A percentile compares a stretch with the other conserved stretches of the same genome.
These are phyloP conservation scores for Kwoniella shivajii DNA, from an alignment of 1,284 basidiomycete species.

Conservation along the genomic window DNA sequence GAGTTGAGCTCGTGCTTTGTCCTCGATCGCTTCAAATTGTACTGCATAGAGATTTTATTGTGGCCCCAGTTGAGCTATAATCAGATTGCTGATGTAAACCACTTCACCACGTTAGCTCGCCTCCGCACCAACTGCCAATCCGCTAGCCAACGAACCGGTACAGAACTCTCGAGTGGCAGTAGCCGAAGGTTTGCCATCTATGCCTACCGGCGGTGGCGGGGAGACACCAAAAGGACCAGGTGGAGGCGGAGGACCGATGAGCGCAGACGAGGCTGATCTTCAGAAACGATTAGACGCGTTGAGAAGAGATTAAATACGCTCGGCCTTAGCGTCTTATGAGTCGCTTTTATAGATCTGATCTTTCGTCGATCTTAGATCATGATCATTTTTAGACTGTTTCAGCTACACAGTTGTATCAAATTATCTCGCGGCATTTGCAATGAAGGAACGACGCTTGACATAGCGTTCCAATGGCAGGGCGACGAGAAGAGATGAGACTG, in stretches of 20 bases:
- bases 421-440: not conserved
- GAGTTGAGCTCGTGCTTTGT: conserved; percentile 28
- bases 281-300: conserved; percentile 84
- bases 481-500: too few relatives aligned
- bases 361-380: not conserved
- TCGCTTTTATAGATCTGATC: too few relatives aligned
- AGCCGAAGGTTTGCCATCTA: conserved; percentile 57
- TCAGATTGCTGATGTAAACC: not conserved
- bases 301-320: conserved; percentile 53
- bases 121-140: conserved; percentile 76
- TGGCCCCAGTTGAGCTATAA: not conserved
- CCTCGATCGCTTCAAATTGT: too few relatives aligned
- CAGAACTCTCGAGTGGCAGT: conserved; percentile 72
- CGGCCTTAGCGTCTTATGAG: not conserved
- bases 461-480: too few relatives aligned
- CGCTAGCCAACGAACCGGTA: conserved; percentile 63
- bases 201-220: conserved; percentile 31
- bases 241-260: conserved; percentile 54
- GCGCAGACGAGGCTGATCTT: conserved; percentile 80
- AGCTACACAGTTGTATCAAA: conserved; percentile 1
- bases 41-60: too few relatives aligned
- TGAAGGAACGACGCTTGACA: too few relatives aligned
- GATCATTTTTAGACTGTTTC: not conserved
- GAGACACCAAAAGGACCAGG: conserved; percentile 36
- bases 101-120: conserved; percentile 60